Percentiles rank a stretch among this genome's conserved stretches.
These are phyloP conservation scores for Hyparrhenia diplandra DNA, from an alignment of 176 grass and related monocot species.

Conservation along the genomic window DNA sequence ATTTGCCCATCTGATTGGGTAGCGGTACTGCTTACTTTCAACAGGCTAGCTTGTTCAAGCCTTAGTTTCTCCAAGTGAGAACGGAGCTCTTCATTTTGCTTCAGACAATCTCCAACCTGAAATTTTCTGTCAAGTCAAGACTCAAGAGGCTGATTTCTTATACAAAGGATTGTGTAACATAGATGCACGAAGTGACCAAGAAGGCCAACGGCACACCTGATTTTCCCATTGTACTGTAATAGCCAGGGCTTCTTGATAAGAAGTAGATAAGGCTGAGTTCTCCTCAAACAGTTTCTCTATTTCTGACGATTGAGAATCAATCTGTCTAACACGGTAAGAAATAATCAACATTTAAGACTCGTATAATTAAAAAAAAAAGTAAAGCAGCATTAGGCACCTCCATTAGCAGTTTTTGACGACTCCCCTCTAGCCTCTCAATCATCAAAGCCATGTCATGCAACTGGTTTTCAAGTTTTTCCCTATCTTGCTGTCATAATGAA, in stretches of 20 bases:
- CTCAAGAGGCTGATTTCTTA: background rate
- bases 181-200: slow-evolving; percentile 4
- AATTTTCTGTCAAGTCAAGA: slow-evolving; percentile 30
- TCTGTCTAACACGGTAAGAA: slow-evolving; percentile 45
- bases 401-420: slow-evolving; percentile 88
- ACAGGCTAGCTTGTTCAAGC: slow-evolving; percentile 49
- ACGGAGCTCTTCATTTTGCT: slow-evolving; percentile 87
- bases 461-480: slow-evolving; percentile 88
- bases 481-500: slow-evolving; percentile 57
- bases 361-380: slow-evolving; percentile 31
- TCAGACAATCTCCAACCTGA: slow-evolving; percentile 91
- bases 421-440: slow-evolving; percentile 90
- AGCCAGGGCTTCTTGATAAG: slow-evolving; percentile 65
- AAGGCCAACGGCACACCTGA: slow-evolving; percentile 38
- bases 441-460: slow-evolving; percentile 94
- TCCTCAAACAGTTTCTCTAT: slow-evolving; percentile 95
- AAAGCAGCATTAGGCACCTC: slow-evolving; percentile 50
- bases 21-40: slow-evolving; percentile 35
- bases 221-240: slow-evolving; percentile 85
- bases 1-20: slow-evolving; percentile 47
- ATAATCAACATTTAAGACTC: background rate
- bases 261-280: slow-evolving; percentile 68
- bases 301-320: slow-evolving; percentile 96
- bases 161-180: background rate
- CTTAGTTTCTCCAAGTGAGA: slow-evolving; percentile 64